A percentile compares a stretch with the other conserved stretches of the same genome.
These are phyloP conservation scores for Ocimum tenuiflorum DNA, from an alignment of 257 asterid species.

Conservation along the genomic window DNA sequence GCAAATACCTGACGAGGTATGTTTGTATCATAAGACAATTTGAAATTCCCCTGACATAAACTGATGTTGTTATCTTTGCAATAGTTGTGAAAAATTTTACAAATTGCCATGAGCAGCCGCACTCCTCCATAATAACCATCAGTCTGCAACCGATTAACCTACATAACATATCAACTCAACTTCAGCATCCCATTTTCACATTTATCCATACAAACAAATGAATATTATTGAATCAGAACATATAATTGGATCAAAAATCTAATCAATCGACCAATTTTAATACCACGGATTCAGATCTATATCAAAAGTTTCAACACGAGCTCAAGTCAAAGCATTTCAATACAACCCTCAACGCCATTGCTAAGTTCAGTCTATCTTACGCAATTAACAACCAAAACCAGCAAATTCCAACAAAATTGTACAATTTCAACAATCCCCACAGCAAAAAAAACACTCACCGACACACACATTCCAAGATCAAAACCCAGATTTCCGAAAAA, in stretches of 20 bases:
- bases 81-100: slow-evolving; percentile 51
- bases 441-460: background rate
- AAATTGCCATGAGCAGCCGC: slow-evolving; percentile 77
- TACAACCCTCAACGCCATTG: background rate
- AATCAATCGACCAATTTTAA: background rate
- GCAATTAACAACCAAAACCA: background rate
- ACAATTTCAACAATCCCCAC: background rate
- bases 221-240: slow-evolving; percentile 1
- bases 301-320: background rate
- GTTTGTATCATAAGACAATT: slow-evolving; percentile 71
- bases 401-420: background rate
- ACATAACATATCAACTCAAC: background rate
- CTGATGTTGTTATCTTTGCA: slow-evolving; percentile 55
- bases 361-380: background rate
- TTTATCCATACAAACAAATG: background rate
- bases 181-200: background rate
- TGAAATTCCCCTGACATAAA: slow-evolving; percentile 52
- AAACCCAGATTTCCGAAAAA: background rate
- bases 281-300: slow-evolving; percentile 8
- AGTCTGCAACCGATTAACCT: slow-evolving; percentile 68
- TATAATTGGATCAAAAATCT: background rate
- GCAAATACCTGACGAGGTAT: slow-evolving; percentile 80
- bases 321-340: background rate
- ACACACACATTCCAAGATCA: background rate
- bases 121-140: slow-evolving; percentile 98